These are phyloP conservation scores for Epichloe uncinata DNA, from an alignment of 2,329 filamentous ascomycete species.

Conservation along the genomic window DNA sequence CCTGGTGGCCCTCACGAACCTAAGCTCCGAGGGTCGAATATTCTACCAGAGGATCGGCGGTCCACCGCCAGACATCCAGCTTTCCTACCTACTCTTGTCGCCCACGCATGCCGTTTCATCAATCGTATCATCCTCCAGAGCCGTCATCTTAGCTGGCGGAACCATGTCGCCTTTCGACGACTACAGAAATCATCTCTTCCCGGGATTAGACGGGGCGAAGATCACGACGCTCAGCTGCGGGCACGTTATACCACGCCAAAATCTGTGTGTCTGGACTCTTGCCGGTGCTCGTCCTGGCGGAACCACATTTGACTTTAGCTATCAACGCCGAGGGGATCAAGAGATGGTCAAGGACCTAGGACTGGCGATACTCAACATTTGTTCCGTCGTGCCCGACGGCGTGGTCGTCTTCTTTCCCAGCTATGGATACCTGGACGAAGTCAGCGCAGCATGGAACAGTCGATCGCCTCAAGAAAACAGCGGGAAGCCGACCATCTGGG, in stretches of 20 bases:
- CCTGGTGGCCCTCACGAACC: constrained; percentile 72
- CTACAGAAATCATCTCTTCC: constrained; percentile 76
- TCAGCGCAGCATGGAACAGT: constrained; percentile 44
- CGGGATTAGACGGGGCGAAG: constrained; percentile 48
- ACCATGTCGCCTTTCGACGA: constrained; percentile 97
- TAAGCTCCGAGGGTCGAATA: constrained; percentile 56
- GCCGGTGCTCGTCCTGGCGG: constrained; percentile 26
- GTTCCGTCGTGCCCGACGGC: constrained; percentile 67
- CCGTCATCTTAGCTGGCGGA: constrained; percentile 82
- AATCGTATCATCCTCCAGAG: constrained; percentile 69
- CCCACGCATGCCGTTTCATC: constrained; percentile 85
- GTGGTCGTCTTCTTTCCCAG: constrained; percentile 93
- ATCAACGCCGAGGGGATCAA: constrained; percentile 56
- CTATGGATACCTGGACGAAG: constrained; percentile 76
- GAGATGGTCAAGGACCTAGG: constrained; percentile 65
- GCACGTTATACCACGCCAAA: constrained; percentile 77
- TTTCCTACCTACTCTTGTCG: constrained; percentile 82
- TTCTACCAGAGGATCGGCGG: constrained; percentile 41
- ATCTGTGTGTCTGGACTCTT: constrained; percentile 67
- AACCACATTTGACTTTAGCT: constrained; percentile 73
- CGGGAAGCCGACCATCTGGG: constrained; percentile 37
- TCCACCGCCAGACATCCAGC: constrained; percentile 33
- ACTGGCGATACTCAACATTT: constrained; percentile 55
- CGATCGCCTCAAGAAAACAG: constrained; percentile 20
- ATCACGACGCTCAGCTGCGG: constrained; percentile 81